Evolutionary conservation across 2,329 filamentous ascomycete species (phyloP).

Genomic region (Nemania sp.): DNA sequence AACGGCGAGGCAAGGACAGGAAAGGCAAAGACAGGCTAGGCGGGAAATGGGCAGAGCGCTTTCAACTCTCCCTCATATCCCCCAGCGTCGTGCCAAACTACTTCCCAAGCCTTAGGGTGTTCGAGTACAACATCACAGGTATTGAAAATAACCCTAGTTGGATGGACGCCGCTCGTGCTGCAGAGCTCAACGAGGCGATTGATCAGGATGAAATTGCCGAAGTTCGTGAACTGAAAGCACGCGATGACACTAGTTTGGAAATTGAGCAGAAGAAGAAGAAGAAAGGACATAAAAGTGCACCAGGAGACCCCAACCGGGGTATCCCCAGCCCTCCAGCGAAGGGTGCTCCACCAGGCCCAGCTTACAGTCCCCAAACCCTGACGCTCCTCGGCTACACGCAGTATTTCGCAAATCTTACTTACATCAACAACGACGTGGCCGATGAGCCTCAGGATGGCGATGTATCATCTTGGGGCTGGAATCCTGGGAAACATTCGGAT

Average conservation of each 20-base stretch:
- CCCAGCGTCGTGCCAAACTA: constrained; percentile 93
- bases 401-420: constrained; percentile 92
- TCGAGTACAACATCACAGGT: constrained; percentile 89
- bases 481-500: constrained; percentile 63
- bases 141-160: constrained; percentile 61
- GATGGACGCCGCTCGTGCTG: constrained; percentile 35
- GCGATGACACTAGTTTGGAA: constrained; percentile 35
- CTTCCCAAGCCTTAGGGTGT: constrained; percentile 85
- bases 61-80: constrained; percentile 76
- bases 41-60: constrained; percentile 82
- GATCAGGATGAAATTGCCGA: constrained; percentile 8
- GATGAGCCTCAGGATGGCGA: constrained; percentile 38
- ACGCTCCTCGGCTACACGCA: constrained; percentile 82
- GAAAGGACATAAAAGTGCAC: constrained; percentile 48
- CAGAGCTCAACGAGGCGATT: neutral
- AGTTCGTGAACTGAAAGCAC: constrained; percentile 26
- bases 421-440: constrained; percentile 74
- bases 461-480: constrained; percentile 54
- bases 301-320: constrained; percentile 62
- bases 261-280: constrained; percentile 43
- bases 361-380: constrained; percentile 83
- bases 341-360: constrained; percentile 77
- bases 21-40: constrained; percentile 70
- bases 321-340: constrained; percentile 75
- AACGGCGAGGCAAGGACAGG: constrained; percentile 53